Base-by-base conservation (phyloP, 2,329 filamentous ascomycete genomes). In the Blastomyces percursus region DNA sequence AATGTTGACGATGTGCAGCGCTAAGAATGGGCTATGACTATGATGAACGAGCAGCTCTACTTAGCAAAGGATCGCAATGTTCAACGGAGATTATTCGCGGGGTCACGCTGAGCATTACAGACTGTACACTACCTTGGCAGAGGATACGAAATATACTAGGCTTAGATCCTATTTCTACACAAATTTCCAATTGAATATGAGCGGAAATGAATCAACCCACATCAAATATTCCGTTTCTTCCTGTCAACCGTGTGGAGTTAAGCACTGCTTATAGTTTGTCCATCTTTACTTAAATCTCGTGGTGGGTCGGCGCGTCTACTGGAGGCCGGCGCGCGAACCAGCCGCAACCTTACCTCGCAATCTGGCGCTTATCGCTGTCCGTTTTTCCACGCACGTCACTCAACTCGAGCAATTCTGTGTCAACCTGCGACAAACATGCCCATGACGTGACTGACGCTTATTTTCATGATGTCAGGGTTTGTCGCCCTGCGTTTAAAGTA, bases 381-480 rank as follows among this genome's bases (percentile, higher is more conserved):
- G 3, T 9, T 4, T 8, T 9, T 1, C 27, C 27, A 7, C 27
- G 5, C 30, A 30, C 27, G 19, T 35, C 30, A 21, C 51, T 0
- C 14, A 54, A 16, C 27, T 19, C 27, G 9, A 32, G 27, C 54
- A 57, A 40, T 42, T 32, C 52, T 11, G 38, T 30, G 9, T 38
- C 51, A 54, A 54, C 51, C 35, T 54, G 56, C 40, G 24, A 44
- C 38, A 35, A 32, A 27, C 24, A 46, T 16, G 19, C 32, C 32
- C 21, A 35, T 35, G 40, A 46, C 56, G 27, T 48, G 40, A 46
- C 21, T 59, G 24, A 32, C 21, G 32, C 40, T 40, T 19, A 44
- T n/a, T 6, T 40, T 16, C 14, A 59, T 32, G 32, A 60, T 60
- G 59, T 40, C 46, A 51, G 59, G 59, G 59, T 42, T 52, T 50